Conservation (phyloP, 2,329 filamentous ascomycete species). For the Diaporthe nobilis region DNA sequence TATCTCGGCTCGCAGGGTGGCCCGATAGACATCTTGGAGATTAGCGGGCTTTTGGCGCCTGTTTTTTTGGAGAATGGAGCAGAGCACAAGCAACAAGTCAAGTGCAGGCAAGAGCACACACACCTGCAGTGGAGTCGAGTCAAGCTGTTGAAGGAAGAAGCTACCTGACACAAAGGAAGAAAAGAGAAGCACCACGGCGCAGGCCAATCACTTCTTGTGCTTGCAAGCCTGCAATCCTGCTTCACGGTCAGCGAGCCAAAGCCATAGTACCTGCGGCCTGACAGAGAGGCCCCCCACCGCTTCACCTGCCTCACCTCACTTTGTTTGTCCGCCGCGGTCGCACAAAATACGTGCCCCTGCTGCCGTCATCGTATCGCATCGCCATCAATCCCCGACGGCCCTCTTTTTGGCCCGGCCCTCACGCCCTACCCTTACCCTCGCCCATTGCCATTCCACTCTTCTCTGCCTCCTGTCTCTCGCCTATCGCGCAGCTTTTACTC, state of each 20-base stretch:
- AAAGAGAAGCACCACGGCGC: not conserved
- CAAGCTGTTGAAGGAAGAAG: constrained; percentile 11
- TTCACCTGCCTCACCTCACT: constrained; percentile 25
- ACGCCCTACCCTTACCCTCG: not conserved
- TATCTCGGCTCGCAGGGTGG: constrained; percentile 22
- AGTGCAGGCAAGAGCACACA: not conserved
- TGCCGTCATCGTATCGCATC: constrained; percentile 26
- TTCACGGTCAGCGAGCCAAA: not conserved
- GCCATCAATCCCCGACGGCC: constrained; percentile 30
- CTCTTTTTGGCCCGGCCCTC: constrained; percentile 27
- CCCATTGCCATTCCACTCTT: not conserved
- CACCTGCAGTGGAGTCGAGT: constrained; percentile 24
- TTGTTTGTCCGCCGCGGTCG: constrained; percentile 22
- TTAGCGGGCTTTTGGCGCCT: constrained; percentile 1
- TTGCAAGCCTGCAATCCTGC: not conserved
- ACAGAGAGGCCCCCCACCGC: not conserved
- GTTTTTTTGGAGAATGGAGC: constrained; percentile 4
- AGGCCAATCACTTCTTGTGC: constrained; percentile 1
- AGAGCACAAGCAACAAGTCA: not conserved
- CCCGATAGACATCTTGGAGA: constrained; percentile 18
- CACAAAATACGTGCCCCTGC: constrained; percentile 24
- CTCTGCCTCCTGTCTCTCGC: not conserved
- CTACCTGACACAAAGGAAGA: constrained; percentile 2
- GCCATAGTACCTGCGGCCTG: not conserved
- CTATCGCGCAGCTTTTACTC: not conserved